phyloP scores from a whole-genome alignment of 225 moss, liverwort and hornwort genomes.

The Takakia lepidozioides region DNA sequence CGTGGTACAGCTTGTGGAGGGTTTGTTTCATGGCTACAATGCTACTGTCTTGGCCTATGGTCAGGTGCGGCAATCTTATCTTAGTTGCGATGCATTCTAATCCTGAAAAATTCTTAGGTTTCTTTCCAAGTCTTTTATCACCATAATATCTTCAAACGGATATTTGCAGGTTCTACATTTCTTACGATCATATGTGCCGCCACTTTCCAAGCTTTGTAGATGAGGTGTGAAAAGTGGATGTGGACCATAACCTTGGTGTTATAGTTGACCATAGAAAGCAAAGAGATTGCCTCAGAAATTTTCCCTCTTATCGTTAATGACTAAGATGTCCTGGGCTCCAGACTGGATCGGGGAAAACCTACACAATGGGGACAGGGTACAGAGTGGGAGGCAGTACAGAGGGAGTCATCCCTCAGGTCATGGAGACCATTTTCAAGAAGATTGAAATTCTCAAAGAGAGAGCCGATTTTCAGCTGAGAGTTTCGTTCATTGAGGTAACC shows the following conservation, averaged over 20 bases:
- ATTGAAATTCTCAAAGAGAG: conserved; percentile 25
- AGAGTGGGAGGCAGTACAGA: conserved; percentile 49
- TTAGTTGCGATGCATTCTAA: not conserved
- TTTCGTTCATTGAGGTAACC: conserved; percentile 50
- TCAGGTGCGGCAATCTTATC: conserved; percentile 18
- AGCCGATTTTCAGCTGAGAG: conserved; percentile 40
- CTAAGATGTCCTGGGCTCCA: conserved; percentile 5
- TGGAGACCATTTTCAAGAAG: conserved; percentile 41
- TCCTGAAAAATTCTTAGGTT: conserved; percentile 17
- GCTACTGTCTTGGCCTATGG: conserved; percentile 55
- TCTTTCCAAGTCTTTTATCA: not conserved
- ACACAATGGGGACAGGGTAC: conserved; percentile 55
- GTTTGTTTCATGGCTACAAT: conserved; percentile 52
- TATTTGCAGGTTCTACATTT: not conserved
- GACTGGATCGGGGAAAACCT: conserved; percentile 58
- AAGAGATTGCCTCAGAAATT: conserved; percentile 1
- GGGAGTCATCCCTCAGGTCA: conserved; percentile 47
- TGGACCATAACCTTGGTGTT: too few species aligned
- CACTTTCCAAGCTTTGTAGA: too few species aligned
- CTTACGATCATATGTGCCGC: too few species aligned
- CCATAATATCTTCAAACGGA: not conserved
- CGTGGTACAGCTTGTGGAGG: conserved; percentile 45
- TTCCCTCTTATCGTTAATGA: not conserved
- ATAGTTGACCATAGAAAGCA: too few species aligned
- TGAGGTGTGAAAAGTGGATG: too few species aligned